phyloP scores from a whole-genome alignment of 139 green algal genomes.

The Pedinophyceae sp. region DNA sequence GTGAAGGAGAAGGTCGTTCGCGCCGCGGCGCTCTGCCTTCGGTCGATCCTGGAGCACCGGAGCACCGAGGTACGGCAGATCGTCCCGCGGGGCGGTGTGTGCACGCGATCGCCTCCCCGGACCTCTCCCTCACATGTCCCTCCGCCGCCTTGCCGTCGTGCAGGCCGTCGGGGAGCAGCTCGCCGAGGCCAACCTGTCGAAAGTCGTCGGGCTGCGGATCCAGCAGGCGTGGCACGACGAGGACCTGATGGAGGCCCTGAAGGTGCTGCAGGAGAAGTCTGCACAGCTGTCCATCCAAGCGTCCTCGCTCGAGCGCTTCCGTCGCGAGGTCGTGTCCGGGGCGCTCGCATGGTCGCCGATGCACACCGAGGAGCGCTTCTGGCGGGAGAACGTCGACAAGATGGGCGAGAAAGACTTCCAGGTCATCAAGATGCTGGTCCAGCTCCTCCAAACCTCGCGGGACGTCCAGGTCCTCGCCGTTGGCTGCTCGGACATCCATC shows the following conservation, averaged over 20 bases:
- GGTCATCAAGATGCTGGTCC: conserved; percentile 73
- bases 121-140: neutral
- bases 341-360: conserved; percentile 68
- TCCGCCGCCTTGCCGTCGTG: neutral
- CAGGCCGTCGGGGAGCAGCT: neutral
- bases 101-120: neutral
- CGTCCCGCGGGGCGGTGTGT: neutral
- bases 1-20: too few species aligned
- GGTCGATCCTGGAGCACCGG: too few species aligned
- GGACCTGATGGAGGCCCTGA: conserved; percentile 65
- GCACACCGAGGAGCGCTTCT: conserved; percentile 61
- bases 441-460: conserved; percentile 59
- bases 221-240: conserved; percentile 76
- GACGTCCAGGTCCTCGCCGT: conserved; percentile 71
- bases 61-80: too few species aligned
- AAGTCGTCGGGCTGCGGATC: too few species aligned
- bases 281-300: too few species aligned
- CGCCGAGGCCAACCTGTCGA: neutral
- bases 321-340: conserved; percentile 47
- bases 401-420: conserved; percentile 87
- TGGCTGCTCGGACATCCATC: conserved; percentile 73
- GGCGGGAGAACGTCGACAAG: conserved; percentile 61
- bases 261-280: too few species aligned
- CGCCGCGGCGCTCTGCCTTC: too few species aligned
- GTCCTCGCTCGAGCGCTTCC: too few species aligned